phyloP scores from a whole-genome alignment of 83 land plant species.

The Picea abies region DNA sequence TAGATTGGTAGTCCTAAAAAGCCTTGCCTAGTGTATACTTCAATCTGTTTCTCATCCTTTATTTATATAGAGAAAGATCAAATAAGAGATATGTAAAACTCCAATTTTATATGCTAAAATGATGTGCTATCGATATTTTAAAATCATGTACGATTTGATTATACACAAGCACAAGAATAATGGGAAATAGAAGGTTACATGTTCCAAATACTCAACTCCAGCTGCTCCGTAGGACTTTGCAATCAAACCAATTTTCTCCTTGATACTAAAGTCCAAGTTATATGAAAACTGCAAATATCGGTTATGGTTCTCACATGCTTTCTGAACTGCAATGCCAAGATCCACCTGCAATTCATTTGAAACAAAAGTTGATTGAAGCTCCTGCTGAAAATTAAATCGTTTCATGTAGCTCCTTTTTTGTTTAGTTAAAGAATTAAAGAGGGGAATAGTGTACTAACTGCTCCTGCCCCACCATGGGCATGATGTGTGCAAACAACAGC shows the following conservation, averaged over 20 bases:
- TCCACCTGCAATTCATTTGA: slow-evolving; percentile 69
- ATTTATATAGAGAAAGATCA: not conserved
- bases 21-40: slow-evolving; percentile 88
- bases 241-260: slow-evolving; percentile 87
- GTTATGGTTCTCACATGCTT: slow-evolving; percentile 84
- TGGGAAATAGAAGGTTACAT: slow-evolving; percentile 44
- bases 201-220: slow-evolving; percentile 90
- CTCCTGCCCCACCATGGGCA: slow-evolving; percentile 98
- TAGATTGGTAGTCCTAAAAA: slow-evolving; percentile 86
- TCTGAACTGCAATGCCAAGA: slow-evolving; percentile 93
- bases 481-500: slow-evolving; percentile 94
- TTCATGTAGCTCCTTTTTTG: too few species aligned
- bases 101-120: not conserved
- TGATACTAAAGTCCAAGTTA: slow-evolving; percentile 83
- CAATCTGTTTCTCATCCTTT: slow-evolving; percentile 97
- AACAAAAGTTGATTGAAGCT: not conserved
- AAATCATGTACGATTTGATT: not conserved
- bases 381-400: too few species aligned
- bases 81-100: not conserved
- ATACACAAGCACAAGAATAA: slow-evolving; percentile 7
- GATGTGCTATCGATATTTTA: not conserved
- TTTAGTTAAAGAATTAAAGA: too few species aligned
- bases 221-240: slow-evolving; percentile 95
- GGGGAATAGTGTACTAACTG: slow-evolving; percentile 51
- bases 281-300: slow-evolving; percentile 77